Conservation (phyloP, 257 asterid genomes). For the Henckelia pumila region DNA sequence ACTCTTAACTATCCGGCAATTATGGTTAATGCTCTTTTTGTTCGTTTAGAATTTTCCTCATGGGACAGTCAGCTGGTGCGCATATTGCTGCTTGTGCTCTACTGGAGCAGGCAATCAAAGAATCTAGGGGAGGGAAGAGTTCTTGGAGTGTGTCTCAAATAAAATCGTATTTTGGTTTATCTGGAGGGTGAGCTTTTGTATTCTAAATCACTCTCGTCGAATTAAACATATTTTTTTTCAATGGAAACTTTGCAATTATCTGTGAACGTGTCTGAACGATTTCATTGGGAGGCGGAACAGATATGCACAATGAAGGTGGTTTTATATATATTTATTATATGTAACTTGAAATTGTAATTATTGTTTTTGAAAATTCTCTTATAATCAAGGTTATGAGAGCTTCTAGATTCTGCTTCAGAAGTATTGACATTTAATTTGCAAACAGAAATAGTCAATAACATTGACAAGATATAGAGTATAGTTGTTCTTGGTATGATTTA, state of each 20-base stretch:
- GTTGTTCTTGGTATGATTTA: not conserved
- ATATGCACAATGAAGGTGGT: too few species aligned
- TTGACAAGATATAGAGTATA: too few species aligned
- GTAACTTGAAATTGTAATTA: too few species aligned
- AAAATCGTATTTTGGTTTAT: constrained; percentile 88
- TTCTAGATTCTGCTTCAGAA: too few species aligned
- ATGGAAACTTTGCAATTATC: not conserved
- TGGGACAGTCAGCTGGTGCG: constrained; percentile 99
- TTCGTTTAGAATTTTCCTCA: constrained; percentile 61
- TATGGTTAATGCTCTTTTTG: not conserved
- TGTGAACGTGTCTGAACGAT: too few species aligned
- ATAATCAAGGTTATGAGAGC: too few species aligned
- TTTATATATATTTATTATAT: too few species aligned
- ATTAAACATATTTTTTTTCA: too few species aligned
- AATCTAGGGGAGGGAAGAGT: constrained; percentile 60
- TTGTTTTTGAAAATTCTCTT: too few species aligned
- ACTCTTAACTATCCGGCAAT: not conserved
- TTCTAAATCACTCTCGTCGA: not conserved
- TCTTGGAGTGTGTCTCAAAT: constrained; percentile 91
- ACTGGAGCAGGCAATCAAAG: constrained; percentile 84
- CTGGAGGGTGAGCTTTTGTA: constrained; percentile 75
- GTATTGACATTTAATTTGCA: too few species aligned
- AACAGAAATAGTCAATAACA: too few species aligned
- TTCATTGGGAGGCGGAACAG: too few species aligned
- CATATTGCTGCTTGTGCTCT: constrained; percentile 93